Percentiles rank a stretch among this genome's conserved stretches.
Evolutionary conservation across 2,329 filamentous ascomycete species (phyloP).

Genomic region (Fusarium subglutinans): DNA sequence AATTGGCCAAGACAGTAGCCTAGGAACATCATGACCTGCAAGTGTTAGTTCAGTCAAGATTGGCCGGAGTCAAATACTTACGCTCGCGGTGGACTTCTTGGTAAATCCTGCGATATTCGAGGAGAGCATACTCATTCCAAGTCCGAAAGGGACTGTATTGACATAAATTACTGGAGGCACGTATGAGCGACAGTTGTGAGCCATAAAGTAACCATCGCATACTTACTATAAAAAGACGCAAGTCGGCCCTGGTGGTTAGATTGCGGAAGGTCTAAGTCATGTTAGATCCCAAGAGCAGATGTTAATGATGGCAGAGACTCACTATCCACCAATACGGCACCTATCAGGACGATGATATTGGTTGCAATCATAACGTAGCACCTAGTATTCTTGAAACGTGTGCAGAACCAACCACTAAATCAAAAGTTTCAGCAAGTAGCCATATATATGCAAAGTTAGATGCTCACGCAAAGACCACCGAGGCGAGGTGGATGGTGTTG

Average conservation of each 20-base stretch:
- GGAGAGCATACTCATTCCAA: background rate
- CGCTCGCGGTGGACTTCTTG: background rate
- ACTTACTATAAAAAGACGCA: background rate
- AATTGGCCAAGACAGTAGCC: background rate
- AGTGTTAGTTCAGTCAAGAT: background rate
- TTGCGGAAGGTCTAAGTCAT: background rate
- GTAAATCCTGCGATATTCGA: background rate
- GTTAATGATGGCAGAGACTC: accelerated
- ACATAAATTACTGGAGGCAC: background rate
- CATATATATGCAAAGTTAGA: accelerated
- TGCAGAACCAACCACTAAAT: background rate
- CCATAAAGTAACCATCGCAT: accelerated
- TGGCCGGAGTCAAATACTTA: background rate
- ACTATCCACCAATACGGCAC: background rate
- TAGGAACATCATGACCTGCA: background rate
- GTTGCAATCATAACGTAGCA: background rate
- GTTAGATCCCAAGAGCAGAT: background rate
- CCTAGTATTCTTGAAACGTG: background rate
- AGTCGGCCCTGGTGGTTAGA: background rate
- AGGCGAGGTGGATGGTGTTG: background rate
- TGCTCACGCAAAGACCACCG: background rate
- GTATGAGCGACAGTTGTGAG: background rate
- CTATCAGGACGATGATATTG: background rate
- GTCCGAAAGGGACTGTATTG: background rate
- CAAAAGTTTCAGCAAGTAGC: accelerated